phyloP scores from a whole-genome alignment of 2,329 filamentous ascomycete genomes.

The Stachybotrys echinatus region DNA sequence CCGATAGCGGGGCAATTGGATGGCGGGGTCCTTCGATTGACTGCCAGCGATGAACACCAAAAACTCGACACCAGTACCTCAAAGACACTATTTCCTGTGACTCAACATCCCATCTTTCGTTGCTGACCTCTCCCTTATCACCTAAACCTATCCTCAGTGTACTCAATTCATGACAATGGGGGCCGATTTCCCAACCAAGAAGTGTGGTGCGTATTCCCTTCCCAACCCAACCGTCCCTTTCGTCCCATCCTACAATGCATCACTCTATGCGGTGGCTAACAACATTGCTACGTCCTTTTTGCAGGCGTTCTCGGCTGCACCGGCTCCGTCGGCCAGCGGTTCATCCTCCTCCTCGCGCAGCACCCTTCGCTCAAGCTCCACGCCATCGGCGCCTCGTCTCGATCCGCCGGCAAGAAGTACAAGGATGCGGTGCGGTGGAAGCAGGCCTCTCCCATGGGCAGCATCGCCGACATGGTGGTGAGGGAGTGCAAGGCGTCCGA shows the following conservation, averaged over 20 bases:
- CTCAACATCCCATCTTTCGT: not conserved
- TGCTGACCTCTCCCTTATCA: not conserved
- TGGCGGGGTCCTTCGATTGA: slow-evolving; percentile 18
- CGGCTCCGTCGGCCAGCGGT: slow-evolving; percentile 90
- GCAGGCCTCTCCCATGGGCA: slow-evolving; percentile 77
- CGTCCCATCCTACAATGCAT: slow-evolving; percentile 5
- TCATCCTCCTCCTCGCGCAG: slow-evolving; percentile 83
- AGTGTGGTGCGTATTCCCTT: slow-evolving; percentile 43
- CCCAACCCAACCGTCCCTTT: slow-evolving; percentile 3
- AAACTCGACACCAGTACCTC: slow-evolving; percentile 6
- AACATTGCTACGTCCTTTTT: not conserved
- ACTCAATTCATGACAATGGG: slow-evolving; percentile 16
- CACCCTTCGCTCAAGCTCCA: slow-evolving; percentile 85
- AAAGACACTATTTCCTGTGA: not conserved
- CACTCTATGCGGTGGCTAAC: not conserved
- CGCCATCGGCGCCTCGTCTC: slow-evolving; percentile 82
- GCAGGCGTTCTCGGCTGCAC: slow-evolving; percentile 83
- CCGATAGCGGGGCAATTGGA: slow-evolving; percentile 25
- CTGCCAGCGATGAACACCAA: slow-evolving; percentile 11
- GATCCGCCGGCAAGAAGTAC: slow-evolving; percentile 90
- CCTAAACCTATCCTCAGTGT: not conserved
- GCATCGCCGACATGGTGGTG: slow-evolving; percentile 75
- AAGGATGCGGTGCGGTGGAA: slow-evolving; percentile 94
- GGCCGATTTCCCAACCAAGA: slow-evolving; percentile 50
- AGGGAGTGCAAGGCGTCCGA: slow-evolving; percentile 77